Percentiles rank a stretch among this genome's conserved stretches.
phyloP scores from a whole-genome alignment of 768 basidiomycete genomes.

The Xerocomellus intermedius region DNA sequence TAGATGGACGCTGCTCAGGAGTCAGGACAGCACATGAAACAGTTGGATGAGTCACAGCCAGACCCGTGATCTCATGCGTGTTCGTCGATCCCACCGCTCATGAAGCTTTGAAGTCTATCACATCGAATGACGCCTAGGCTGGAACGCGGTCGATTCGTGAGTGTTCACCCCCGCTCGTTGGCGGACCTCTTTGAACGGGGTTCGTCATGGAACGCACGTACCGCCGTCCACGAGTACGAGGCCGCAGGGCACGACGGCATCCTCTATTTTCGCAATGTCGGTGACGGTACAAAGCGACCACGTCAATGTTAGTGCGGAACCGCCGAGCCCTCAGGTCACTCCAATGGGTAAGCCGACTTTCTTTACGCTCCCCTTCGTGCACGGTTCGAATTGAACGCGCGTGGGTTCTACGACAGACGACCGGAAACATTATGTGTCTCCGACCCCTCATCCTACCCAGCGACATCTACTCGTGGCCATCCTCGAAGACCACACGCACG shows the following conservation, averaged over 20 bases:
- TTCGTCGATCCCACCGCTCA: not conserved
- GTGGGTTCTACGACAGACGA: not conserved
- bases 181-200: not conserved
- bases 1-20: too few species aligned
- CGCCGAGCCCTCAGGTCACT: not conserved
- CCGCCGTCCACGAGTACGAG: not conserved
- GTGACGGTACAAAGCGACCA: not conserved
- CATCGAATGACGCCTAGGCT: not conserved
- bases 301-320: not conserved
- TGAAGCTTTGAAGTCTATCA: not conserved
- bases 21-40: too few species aligned
- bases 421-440: not conserved
- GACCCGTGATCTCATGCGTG: not conserved
- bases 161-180: not conserved
- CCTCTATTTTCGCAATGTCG: not conserved
- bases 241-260: not conserved
- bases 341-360: not conserved
- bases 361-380: not conserved
- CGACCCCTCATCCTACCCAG: not conserved
- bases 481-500: not conserved
- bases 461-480: not conserved
- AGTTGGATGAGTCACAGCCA: too few species aligned
- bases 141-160: slow-evolving; percentile 1
- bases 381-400: not conserved
- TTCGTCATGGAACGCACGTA: not conserved